Evolutionary conservation across 2,329 filamentous ascomycete genomes (phyloP).

Genomic region (Alternaria sp.): DNA sequence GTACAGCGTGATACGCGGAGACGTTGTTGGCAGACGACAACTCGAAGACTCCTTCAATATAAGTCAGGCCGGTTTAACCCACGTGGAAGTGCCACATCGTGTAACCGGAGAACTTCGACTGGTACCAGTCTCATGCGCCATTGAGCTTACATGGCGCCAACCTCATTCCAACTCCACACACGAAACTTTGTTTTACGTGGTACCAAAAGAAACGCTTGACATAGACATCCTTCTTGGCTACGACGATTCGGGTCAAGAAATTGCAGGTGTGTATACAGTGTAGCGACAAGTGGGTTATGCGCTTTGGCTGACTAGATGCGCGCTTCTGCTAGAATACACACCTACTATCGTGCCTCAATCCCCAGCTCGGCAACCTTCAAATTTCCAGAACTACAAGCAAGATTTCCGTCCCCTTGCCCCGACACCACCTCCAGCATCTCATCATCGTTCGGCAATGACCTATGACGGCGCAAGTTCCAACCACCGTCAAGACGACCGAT

Average conservation of each 20-base stretch:
- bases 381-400: neutral
- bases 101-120: neutral
- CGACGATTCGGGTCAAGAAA: neutral
- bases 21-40: neutral
- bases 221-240: conserved; percentile 4
- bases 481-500: neutral
- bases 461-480: neutral
- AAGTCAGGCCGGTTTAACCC: neutral
- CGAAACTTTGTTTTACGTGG: conserved; percentile 4
- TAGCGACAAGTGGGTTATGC: neutral
- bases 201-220: neutral
- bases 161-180: neutral
- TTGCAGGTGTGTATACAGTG: conserved; percentile 1
- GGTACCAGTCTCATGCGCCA: neutral
- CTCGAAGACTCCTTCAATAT: neutral
- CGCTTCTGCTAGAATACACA: neutral
- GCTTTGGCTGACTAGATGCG: neutral
- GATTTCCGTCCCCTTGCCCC: neutral
- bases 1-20: conserved; percentile 5
- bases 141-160: neutral
- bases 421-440: neutral
- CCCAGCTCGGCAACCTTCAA: neutral
- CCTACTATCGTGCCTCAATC: neutral
- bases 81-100: neutral
- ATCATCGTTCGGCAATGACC: conserved; percentile 1